These are phyloP conservation scores for Aspergillus sparsus DNA, from an alignment of 495 filamentous ascomycete genomes.

Conservation along the genomic window DNA sequence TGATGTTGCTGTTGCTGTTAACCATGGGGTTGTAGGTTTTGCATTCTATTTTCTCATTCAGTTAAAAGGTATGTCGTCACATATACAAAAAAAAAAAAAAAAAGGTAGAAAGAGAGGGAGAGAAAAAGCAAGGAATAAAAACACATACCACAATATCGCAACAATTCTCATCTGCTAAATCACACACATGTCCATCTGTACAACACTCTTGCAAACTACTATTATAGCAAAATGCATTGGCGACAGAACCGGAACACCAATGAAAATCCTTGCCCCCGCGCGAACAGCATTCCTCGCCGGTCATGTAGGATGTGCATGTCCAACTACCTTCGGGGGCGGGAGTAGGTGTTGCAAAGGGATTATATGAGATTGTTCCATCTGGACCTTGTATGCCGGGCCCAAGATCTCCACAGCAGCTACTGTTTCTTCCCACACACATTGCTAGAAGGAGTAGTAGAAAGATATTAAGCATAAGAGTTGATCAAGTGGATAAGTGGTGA, in stretches of 20 bases:
- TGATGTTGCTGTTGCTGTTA: neutral
- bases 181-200: slow-evolving; percentile 13
- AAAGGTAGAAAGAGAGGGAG: too few relatives aligned
- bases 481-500: too few relatives aligned
- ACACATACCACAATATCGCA: slow-evolving; percentile 17
- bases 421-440: slow-evolving; percentile 11
- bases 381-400: slow-evolving; percentile 9
- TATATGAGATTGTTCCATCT: slow-evolving; percentile 6
- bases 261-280: neutral
- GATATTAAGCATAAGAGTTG: too few relatives aligned
- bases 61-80: neutral
- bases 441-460: neutral
- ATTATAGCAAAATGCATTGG: slow-evolving; percentile 9
- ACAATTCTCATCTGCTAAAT: neutral
- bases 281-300: slow-evolving; percentile 13
- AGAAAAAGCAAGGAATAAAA: too few relatives aligned
- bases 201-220: slow-evolving; percentile 4
- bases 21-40: slow-evolving; percentile 8
- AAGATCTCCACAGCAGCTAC: slow-evolving; percentile 1
- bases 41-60: neutral
- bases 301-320: neutral
- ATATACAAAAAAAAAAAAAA: too few relatives aligned
- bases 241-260: slow-evolving; percentile 6
- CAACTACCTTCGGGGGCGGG: neutral
- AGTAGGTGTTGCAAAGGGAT: neutral